Conservation (phyloP, 495 filamentous ascomycete genomes). For the Penicillium ucsense region DNA sequence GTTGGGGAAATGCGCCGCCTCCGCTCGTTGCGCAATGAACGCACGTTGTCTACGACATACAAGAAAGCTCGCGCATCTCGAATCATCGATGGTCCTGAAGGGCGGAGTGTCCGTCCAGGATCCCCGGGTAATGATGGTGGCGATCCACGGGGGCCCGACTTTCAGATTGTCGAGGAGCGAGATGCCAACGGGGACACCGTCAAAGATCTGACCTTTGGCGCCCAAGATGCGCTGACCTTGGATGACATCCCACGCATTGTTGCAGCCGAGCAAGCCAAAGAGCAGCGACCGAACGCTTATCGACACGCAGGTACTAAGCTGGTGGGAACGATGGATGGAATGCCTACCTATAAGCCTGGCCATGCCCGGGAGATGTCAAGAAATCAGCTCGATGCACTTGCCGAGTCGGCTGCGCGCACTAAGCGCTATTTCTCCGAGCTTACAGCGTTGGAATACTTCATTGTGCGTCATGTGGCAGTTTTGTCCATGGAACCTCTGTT, state of each 20-base stretch:
- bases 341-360: slow-evolving; percentile 59
- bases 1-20: slow-evolving; percentile 89
- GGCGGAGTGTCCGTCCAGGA: slow-evolving; percentile 63
- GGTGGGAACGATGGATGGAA: slow-evolving; percentile 49
- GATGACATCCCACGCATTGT: slow-evolving; percentile 98
- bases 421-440: slow-evolving; percentile 95
- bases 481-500: slow-evolving; percentile 90
- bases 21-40: slow-evolving; percentile 86
- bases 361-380: slow-evolving; percentile 73
- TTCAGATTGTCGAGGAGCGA: slow-evolving; percentile 81
- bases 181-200: slow-evolving; percentile 64
- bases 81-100: slow-evolving; percentile 87
- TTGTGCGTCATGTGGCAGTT: slow-evolving; percentile 89
- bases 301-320: slow-evolving; percentile 67
- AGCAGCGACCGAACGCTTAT: slow-evolving; percentile 78
- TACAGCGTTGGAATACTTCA: slow-evolving; percentile 93
- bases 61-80: slow-evolving; percentile 83
- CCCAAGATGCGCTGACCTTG: slow-evolving; percentile 81
- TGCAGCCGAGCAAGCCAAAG: slow-evolving; percentile 86
- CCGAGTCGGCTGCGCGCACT: slow-evolving; percentile 26
- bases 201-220: slow-evolving; percentile 72
- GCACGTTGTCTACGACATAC: slow-evolving; percentile 82
- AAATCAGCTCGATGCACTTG: slow-evolving; percentile 41
- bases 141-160: slow-evolving; percentile 46
- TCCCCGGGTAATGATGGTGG: slow-evolving; percentile 62